Conservation (phyloP, 208 protist species). For the Entamoeba histolytica region DNA sequence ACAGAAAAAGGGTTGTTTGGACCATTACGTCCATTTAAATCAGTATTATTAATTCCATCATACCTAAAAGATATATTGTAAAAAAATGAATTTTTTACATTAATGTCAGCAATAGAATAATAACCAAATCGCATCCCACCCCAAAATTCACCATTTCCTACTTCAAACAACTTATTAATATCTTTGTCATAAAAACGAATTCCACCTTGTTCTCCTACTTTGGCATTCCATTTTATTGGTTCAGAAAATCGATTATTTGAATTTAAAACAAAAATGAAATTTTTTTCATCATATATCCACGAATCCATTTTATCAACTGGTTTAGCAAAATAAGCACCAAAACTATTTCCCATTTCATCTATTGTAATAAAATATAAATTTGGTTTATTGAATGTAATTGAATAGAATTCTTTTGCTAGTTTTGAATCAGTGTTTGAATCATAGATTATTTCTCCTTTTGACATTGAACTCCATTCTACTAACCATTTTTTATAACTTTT, state of each 20-base stretch:
- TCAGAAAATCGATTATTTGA: not conserved
- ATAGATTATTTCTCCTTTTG: not conserved
- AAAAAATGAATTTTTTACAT: not conserved
- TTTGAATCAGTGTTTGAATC: not conserved
- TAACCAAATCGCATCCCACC: not conserved
- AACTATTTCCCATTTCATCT: not conserved
- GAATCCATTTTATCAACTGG: not conserved
- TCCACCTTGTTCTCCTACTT: not conserved
- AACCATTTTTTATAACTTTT: not conserved
- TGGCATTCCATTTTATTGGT: not conserved
- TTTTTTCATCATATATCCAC: not conserved
- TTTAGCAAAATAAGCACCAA: not conserved
- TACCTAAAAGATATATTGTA: not conserved
- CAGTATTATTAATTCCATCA: not conserved
- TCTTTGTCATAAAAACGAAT: not conserved
- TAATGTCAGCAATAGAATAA: not conserved
- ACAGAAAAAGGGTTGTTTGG: not conserved
- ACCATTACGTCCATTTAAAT: not conserved
- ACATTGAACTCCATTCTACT: not conserved
- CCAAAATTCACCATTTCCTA: not conserved
- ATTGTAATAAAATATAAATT: not conserved
- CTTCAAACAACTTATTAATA: not conserved
- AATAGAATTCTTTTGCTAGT: not conserved
- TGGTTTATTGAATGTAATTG: not conserved
- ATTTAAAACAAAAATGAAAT: not conserved